Conservation (phyloP, 2,329 filamentous ascomycete genomes). For the Fusarium aywerte region DNA sequence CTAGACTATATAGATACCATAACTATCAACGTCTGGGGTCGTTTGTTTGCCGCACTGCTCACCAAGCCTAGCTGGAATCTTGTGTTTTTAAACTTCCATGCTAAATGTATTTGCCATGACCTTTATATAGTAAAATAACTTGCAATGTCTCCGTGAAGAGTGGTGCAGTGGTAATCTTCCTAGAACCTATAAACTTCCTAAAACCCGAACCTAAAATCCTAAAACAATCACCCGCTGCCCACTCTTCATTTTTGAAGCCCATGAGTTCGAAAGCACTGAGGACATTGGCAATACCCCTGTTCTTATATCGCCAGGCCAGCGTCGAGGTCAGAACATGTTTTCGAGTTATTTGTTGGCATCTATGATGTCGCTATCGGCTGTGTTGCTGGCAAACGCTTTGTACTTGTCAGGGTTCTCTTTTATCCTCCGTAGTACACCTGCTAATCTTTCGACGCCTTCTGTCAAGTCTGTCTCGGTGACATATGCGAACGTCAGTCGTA, state of each 20-base stretch:
- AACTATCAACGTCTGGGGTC: background rate
- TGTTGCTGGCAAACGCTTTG: constrained; percentile 18
- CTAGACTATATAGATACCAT: background rate
- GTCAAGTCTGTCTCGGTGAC: constrained; percentile 72
- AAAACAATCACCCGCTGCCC: background rate
- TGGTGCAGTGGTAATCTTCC: background rate
- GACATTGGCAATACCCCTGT: background rate
- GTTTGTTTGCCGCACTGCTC: background rate
- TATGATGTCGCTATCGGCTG: constrained; percentile 32
- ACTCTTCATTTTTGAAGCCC: too few species aligned
- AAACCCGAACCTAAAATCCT: background rate
- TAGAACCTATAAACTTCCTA: background rate
- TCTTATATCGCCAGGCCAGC: background rate
- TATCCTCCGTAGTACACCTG: constrained; percentile 55
- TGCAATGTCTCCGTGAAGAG: background rate
- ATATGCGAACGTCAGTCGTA: constrained; percentile 79
- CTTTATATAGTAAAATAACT: background rate
- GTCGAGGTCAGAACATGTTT: background rate
- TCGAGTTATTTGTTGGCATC: constrained; percentile 43
- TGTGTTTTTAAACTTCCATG: background rate
- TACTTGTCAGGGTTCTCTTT: constrained; percentile 47
- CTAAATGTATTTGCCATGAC: background rate
- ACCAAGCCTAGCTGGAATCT: background rate
- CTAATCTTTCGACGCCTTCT: constrained; percentile 75
- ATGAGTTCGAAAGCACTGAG: background rate